phyloP scores from a whole-genome alignment of 2,329 filamentous ascomycete genomes.

The Chlorencoelia australis region DNA sequence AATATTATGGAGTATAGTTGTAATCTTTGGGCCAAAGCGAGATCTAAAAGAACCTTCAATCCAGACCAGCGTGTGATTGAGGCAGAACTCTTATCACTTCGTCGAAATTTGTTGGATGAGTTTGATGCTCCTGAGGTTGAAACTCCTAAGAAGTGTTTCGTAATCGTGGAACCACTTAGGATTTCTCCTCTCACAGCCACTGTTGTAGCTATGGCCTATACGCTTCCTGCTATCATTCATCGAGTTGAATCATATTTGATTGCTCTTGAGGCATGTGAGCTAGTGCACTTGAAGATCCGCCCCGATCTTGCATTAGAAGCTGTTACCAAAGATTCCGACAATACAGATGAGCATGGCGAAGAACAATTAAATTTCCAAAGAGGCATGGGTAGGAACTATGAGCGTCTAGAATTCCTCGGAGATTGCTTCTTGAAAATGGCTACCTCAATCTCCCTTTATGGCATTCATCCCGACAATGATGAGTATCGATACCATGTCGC shows the following conservation, averaged over 20 bases:
- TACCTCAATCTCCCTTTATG: slow-evolving; percentile 79
- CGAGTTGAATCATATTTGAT: slow-evolving; percentile 76
- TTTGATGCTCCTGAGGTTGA: slow-evolving; percentile 40
- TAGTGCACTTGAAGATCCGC: slow-evolving; percentile 53
- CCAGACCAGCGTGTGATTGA: slow-evolving; percentile 72
- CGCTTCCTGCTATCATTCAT: slow-evolving; percentile 76
- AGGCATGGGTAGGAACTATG: slow-evolving; percentile 92
- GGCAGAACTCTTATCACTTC: slow-evolving; percentile 61
- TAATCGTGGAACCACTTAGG: slow-evolving; percentile 67
- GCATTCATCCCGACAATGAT: slow-evolving; percentile 62
- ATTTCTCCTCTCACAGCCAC: slow-evolving; percentile 64
- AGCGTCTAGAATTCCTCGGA: slow-evolving; percentile 85
- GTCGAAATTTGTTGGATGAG: slow-evolving; percentile 76
- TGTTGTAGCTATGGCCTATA: slow-evolving; percentile 62
- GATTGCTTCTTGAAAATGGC: slow-evolving; percentile 95
- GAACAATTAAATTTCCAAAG: slow-evolving; percentile 64
- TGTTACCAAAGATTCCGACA: slow-evolving; percentile 85
- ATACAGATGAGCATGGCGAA: slow-evolving; percentile 60
- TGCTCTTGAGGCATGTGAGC: slow-evolving; percentile 60
- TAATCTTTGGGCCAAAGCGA: slow-evolving; percentile 59
- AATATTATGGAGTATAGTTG: slow-evolving; percentile 78
- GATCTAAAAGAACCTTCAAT: slow-evolving; percentile 42
- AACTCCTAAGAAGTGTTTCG: slow-evolving; percentile 42
- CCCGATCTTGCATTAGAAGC: slow-evolving; percentile 73
- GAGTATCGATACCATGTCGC: slow-evolving; percentile 86